A percentile compares a stretch with the other conserved stretches of the same genome.
Conservation (phyloP, 192 early-diverging fungal genomes). For the Podila epigama region DNA sequence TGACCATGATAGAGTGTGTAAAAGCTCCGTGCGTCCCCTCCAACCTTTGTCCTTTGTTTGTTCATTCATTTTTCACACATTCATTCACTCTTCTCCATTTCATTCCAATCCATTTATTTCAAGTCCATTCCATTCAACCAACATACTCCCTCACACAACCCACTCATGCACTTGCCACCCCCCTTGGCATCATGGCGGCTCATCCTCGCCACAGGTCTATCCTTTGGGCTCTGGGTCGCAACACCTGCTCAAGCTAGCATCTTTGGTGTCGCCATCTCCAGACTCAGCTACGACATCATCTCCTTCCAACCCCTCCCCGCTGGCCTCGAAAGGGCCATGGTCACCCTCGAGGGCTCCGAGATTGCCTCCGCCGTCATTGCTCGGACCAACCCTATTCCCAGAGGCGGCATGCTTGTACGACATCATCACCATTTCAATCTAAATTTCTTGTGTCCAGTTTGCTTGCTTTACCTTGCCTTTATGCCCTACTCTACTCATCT, state of each 20-base stretch:
- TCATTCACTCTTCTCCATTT: background rate
- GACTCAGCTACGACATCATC: conserved; percentile 23
- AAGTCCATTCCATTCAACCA: too few relatives aligned
- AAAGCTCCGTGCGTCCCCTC: background rate
- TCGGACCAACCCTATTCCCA: conserved; percentile 1
- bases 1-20: too few relatives aligned
- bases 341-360: background rate
- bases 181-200: background rate
- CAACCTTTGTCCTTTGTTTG: background rate
- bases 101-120: too few relatives aligned
- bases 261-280: background rate
- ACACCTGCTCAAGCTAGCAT: conserved; percentile 5
- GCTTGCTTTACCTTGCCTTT: background rate
- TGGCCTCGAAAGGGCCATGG: background rate
- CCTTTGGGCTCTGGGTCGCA: background rate
- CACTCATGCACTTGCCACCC: background rate
- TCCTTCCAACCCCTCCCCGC: background rate
- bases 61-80: background rate
- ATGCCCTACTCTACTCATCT: background rate
- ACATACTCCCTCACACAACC: background rate
- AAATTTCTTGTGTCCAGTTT: background rate
- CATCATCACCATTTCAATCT: background rate
- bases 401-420: conserved; percentile 22
- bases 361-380: background rate
- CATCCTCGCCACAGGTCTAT: background rate